Conservation (phyloP, 2,329 filamentous ascomycete genomes). For the Phaeosphaeriaceae sp. region DNA sequence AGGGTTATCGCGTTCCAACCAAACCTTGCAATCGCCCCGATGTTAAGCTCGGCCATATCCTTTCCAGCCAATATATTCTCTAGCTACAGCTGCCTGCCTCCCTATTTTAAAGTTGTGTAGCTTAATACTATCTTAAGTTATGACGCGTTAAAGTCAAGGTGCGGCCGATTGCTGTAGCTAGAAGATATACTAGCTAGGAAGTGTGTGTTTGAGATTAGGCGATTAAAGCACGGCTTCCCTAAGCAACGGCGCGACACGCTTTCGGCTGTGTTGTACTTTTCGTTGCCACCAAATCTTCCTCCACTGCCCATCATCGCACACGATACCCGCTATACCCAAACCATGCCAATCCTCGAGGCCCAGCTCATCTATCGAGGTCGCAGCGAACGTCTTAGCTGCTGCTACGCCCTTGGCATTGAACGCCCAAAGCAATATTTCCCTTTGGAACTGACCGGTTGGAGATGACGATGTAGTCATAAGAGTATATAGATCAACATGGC, state of each 20-base stretch:
- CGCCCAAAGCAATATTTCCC: constrained; percentile 74
- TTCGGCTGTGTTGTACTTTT: constrained; percentile 65
- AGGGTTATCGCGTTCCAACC: not conserved
- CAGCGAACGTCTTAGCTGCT: constrained; percentile 63
- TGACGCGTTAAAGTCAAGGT: no score
- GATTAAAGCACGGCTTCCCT: constrained; percentile 58
- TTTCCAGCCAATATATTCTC: no score
- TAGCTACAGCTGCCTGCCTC: no score
- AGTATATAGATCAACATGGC: constrained; percentile 65
- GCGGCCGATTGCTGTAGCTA: no score
- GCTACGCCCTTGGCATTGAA: constrained; percentile 57
- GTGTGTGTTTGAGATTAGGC: no score
- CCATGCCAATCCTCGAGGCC: constrained; percentile 63
- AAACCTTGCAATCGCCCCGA: constrained; percentile 8
- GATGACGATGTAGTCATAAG: constrained; percentile 72
- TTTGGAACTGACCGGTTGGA: constrained; percentile 61
- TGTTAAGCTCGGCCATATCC: not conserved
- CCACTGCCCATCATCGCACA: constrained; percentile 51
- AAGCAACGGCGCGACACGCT: constrained; percentile 67
- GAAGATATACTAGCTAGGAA: no score
- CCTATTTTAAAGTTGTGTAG: no score
- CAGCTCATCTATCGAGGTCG: constrained; percentile 56
- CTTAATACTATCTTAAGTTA: no score
- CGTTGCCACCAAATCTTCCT: constrained; percentile 71
- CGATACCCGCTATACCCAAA: constrained; percentile 43